A percentile compares a stretch with the other conserved stretches of the same genome.
Conservation (phyloP, 208 protist species). For the Sergeia podlipaevii region DNA sequence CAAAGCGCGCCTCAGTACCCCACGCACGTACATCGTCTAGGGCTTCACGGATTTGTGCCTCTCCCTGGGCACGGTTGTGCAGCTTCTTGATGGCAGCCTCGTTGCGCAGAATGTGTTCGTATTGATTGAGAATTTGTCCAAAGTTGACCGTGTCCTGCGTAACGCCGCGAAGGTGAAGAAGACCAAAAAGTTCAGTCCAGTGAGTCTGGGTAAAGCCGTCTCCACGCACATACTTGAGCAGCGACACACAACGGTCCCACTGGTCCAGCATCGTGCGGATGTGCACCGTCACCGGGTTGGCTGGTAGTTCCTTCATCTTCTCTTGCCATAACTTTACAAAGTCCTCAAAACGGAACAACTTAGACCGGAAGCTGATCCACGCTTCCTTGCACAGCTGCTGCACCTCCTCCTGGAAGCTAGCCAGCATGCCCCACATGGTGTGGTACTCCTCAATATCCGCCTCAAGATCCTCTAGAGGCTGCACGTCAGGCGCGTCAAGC, state of each 20-base stretch:
- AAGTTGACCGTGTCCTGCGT: constrained; percentile 92
- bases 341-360: constrained; percentile 94
- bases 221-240: constrained; percentile 93
- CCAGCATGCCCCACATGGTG: constrained; percentile 86
- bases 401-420: constrained; percentile 84
- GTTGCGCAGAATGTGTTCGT: constrained; percentile 70
- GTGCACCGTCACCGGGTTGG: constrained; percentile 82
- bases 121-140: constrained; percentile 84
- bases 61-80: constrained; percentile 92
- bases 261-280: constrained; percentile 87
- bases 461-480: constrained; percentile 68
- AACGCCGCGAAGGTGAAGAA: constrained; percentile 73
- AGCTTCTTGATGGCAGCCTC: constrained; percentile 91
- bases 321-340: constrained; percentile 93
- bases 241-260: constrained; percentile 75
- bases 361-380: constrained; percentile 94
- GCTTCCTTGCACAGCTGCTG: constrained; percentile 69
- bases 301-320: constrained; percentile 68
- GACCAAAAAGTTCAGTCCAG: constrained; percentile 92
- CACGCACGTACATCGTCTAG: constrained; percentile 94
- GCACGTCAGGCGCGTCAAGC: constrained; percentile 82
- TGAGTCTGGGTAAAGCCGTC: constrained; percentile 95
- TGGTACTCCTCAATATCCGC: constrained; percentile 83
- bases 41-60: constrained; percentile 95
- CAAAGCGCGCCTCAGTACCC: constrained; percentile 86